Percentiles rank a stretch among this genome's conserved stretches.
These are phyloP conservation scores for Kwoniella dendrophila DNA, from an alignment of 768 basidiomycete genomes.

Conservation along the genomic window DNA sequence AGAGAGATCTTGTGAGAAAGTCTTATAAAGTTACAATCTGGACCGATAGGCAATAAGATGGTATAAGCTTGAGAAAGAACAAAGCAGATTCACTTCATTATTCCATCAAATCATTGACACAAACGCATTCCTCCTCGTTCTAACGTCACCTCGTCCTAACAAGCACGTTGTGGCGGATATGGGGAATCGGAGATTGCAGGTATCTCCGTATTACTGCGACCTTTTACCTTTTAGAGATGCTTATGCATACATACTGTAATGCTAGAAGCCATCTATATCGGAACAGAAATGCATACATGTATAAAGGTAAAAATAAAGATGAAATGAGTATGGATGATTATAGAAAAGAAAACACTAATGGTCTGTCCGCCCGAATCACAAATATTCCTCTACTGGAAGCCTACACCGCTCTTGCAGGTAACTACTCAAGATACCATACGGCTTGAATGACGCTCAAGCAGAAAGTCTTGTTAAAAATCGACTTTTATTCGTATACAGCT, in stretches of 20 bases:
- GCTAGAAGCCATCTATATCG: not conserved
- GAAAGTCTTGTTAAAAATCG: not conserved
- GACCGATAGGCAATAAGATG: not conserved
- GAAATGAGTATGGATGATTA: not conserved
- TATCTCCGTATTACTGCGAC: not conserved
- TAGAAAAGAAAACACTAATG: not conserved
- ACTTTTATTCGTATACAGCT: constrained; percentile 54
- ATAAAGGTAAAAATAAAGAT: not conserved
- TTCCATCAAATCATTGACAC: not conserved
- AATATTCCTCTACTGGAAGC: too few relatives aligned
- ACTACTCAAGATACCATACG: not conserved
- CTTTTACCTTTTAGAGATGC: too few relatives aligned
- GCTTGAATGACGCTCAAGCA: not conserved
- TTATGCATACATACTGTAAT: not conserved
- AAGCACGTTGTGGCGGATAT: constrained; percentile 9
- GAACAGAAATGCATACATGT: constrained; percentile 1
- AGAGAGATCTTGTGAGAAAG: not conserved
- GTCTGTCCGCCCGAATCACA: too few relatives aligned
- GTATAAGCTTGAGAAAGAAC: not conserved
- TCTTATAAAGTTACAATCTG: not conserved
- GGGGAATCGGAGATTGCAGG: not conserved
- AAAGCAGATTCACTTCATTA: not conserved
- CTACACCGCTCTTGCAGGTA: too few relatives aligned
- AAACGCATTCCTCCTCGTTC: not conserved
- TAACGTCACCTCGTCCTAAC: constrained; percentile 7